Conservation (phyloP, 768 basidiomycete genomes). For the Leucocoprinus birnbaumii region DNA sequence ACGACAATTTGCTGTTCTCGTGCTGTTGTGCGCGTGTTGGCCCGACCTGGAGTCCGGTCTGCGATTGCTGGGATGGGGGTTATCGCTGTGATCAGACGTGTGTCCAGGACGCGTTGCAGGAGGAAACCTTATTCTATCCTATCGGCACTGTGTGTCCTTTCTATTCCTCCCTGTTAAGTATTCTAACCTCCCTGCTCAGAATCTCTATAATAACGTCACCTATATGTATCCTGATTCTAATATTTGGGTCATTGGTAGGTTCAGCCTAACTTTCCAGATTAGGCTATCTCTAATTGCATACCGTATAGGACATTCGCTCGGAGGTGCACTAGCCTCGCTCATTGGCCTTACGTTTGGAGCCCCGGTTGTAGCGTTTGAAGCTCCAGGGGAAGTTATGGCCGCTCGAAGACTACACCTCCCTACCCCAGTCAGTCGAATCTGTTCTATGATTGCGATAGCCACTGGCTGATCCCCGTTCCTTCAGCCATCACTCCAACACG, state of each 20-base stretch:
- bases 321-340: slow-evolving; percentile 82
- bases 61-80: slow-evolving; percentile 76
- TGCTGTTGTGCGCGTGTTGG: slow-evolving; percentile 97
- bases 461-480: not conserved
- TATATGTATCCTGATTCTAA: slow-evolving; percentile 87
- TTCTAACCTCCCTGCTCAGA: slow-evolving; percentile 39
- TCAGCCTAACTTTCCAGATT: not conserved
- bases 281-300: not conserved
- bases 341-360: slow-evolving; percentile 89
- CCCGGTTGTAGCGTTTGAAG: slow-evolving; percentile 89
- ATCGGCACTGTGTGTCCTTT: slow-evolving; percentile 66
- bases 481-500: slow-evolving; percentile 68
- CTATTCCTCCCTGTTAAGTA: not conserved
- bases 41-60: slow-evolving; percentile 91
- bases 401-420: slow-evolving; percentile 84
- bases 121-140: slow-evolving; percentile 86
- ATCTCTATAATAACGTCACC: slow-evolving; percentile 89
- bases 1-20: slow-evolving; percentile 94
- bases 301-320: slow-evolving; percentile 66
- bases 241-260: slow-evolving; percentile 69
- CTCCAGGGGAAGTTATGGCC: slow-evolving; percentile 71
- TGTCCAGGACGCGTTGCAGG: slow-evolving; percentile 70
- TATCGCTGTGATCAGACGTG: slow-evolving; percentile 82
- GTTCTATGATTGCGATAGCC: not conserved
- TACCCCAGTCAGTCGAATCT: slow-evolving; percentile 54